Evolutionary conservation across 2,329 filamentous ascomycete species (phyloP).

Genomic region (Neofusicoccum sp.): DNA sequence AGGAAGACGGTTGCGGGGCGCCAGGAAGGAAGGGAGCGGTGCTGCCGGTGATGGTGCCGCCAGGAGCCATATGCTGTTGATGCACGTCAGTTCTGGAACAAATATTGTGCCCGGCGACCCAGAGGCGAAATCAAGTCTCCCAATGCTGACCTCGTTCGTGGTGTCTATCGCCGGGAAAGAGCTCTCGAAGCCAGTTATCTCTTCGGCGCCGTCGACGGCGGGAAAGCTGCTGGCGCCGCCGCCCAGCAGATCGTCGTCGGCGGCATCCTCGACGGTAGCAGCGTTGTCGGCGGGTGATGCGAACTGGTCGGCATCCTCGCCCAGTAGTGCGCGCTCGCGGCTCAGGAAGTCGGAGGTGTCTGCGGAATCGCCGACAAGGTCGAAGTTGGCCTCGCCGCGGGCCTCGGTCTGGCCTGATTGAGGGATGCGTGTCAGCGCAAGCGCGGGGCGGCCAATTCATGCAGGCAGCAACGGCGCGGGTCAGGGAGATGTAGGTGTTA

Average conservation of each 20-base stretch:
- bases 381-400: slow-evolving; percentile 53
- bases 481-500: slow-evolving; percentile 24
- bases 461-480: neutral
- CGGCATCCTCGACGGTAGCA: slow-evolving; percentile 62
- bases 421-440: slow-evolving; percentile 6
- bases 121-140: neutral
- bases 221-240: slow-evolving; percentile 56
- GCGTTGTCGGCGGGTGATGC: slow-evolving; percentile 71
- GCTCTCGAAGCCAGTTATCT: slow-evolving; percentile 73
- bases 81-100: neutral
- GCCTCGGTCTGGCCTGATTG: slow-evolving; percentile 67
- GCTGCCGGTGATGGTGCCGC: slow-evolving; percentile 78
- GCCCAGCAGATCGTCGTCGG: slow-evolving; percentile 72
- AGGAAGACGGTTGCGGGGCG: slow-evolving; percentile 33
- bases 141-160: slow-evolving; percentile 64
- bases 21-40: slow-evolving; percentile 58
- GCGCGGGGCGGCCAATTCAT: neutral
- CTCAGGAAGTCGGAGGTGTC: slow-evolving; percentile 84
- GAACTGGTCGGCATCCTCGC: slow-evolving; percentile 93
- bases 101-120: neutral
- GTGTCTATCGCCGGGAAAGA: slow-evolving; percentile 85
- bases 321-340: slow-evolving; percentile 85
- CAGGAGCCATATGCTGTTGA: slow-evolving; percentile 68
- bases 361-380: slow-evolving; percentile 57
- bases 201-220: slow-evolving; percentile 44